Percentiles rank a stretch among this genome's conserved stretches.
Conservation (phyloP, 2,329 filamentous ascomycete genomes). For the Beauveria scarabaeidicola region DNA sequence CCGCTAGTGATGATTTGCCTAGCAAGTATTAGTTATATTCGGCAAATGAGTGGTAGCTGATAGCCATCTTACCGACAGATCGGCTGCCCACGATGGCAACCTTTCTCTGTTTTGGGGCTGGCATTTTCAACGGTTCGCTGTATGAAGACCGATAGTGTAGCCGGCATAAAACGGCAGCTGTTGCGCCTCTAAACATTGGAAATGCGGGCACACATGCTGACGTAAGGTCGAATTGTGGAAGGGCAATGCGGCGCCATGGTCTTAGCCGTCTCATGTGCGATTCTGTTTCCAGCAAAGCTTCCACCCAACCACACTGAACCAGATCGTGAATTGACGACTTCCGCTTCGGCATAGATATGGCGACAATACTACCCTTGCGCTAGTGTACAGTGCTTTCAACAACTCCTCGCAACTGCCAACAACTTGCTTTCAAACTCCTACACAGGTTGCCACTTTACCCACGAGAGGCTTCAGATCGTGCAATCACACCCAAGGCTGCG, state of each 20-base stretch:
- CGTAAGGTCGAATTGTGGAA: background rate
- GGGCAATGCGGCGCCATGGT: background rate
- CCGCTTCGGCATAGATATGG: background rate
- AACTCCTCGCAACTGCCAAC: background rate
- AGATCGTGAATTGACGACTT: background rate
- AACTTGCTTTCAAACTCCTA: background rate
- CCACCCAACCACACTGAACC: background rate
- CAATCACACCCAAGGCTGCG: background rate
- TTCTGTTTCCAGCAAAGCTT: slow-evolving; percentile 8
- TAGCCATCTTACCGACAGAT: slow-evolving; percentile 54
- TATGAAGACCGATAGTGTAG: background rate
- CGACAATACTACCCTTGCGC: background rate
- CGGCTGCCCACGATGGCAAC: slow-evolving; percentile 92
- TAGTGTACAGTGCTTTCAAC: background rate
- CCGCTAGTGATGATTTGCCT: slow-evolving; percentile 97
- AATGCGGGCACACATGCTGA: slow-evolving; percentile 9
- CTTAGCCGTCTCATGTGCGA: background rate
- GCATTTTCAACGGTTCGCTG: slow-evolving; percentile 38
- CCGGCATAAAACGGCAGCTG: background rate
- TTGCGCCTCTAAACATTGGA: background rate
- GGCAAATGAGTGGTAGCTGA: background rate
- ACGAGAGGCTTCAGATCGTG: background rate
- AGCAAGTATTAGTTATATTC: slow-evolving; percentile 3
- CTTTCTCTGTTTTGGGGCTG: slow-evolving; percentile 79
- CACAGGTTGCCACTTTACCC: background rate